Conservation (phyloP, 805 yeast genomes). For the Yamadazyma akitaensis region DNA sequence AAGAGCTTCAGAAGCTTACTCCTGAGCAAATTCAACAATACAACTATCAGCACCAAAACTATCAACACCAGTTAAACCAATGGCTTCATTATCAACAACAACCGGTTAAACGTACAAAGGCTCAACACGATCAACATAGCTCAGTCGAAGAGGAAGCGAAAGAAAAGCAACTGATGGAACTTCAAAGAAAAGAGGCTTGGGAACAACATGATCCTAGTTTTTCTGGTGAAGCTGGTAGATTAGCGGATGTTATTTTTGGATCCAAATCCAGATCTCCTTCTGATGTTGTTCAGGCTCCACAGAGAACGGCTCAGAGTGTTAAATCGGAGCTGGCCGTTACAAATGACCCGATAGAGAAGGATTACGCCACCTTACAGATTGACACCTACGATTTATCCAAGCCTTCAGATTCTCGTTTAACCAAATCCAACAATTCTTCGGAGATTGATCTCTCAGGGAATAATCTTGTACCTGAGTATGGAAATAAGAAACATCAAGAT, state of each 20-base stretch:
- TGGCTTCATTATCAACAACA: conserved; percentile 14
- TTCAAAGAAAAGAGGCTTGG: conserved; percentile 39
- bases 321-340: conserved; percentile 14
- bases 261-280: conserved; percentile 16
- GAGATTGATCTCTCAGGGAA: conserved; percentile 2
- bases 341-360: background rate
- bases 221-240: conserved; percentile 31
- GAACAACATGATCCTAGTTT: conserved; percentile 21
- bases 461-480: background rate
- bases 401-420: conserved; percentile 4
- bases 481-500: background rate
- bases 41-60: conserved; percentile 19
- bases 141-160: background rate
- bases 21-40: conserved; percentile 23
- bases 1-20: conserved; percentile 15
- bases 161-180: conserved; percentile 11
- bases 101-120: conserved; percentile 1
- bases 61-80: conserved; percentile 18
- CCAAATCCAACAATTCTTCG: conserved; percentile 13
- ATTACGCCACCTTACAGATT: background rate
- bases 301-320: conserved; percentile 19
- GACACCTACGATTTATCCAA: background rate
- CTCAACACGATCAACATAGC: background rate
- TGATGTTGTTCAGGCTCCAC: conserved; percentile 7
- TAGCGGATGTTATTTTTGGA: conserved; percentile 42